Evolutionary conservation across 202 grass and related monocot species (phyloP).

Genomic region (Carex sylvatica): DNA sequence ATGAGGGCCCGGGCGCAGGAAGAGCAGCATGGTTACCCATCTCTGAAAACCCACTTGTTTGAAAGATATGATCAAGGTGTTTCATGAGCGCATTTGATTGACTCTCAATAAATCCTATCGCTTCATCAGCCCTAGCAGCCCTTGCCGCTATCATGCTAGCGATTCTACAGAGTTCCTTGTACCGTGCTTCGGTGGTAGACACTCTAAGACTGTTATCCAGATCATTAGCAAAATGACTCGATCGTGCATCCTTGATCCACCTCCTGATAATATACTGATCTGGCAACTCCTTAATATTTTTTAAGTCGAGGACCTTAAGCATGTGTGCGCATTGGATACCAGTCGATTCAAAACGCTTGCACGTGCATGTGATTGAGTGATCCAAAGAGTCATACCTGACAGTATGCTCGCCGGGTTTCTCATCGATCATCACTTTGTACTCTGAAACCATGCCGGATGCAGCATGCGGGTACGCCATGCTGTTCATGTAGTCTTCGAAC

Average conservation of each 20-base stretch:
- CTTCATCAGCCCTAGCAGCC: conserved; percentile 72
- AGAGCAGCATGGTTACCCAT: conserved; percentile 46
- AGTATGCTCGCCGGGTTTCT: conserved; percentile 56
- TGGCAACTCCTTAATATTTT: conserved; percentile 92
- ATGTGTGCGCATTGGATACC: conserved; percentile 90
- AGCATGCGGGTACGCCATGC: conserved; percentile 66
- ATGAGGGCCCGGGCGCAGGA: conserved; percentile 25
- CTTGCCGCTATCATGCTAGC: conserved; percentile 76
- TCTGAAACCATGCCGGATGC: conserved; percentile 58
- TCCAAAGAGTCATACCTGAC: conserved; percentile 82
- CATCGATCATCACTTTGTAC: conserved; percentile 81
- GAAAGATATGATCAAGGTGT: conserved; percentile 68
- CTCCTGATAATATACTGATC: conserved; percentile 87
- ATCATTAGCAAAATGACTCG: conserved; percentile 39
- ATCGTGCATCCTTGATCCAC: conserved; percentile 90
- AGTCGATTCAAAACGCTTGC: conserved; percentile 86
- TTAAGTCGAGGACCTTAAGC: conserved; percentile 86
- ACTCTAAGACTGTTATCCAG: conserved; percentile 38
- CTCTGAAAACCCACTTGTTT: conserved; percentile 50
- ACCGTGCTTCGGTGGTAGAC: conserved; percentile 42
- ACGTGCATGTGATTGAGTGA: conserved; percentile 63
- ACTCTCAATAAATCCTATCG: conserved; percentile 61
- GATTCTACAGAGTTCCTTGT: conserved; percentile 55
- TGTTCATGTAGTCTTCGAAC: conserved; percentile 94
- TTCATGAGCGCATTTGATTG: conserved; percentile 67